Evolutionary conservation across 768 basidiomycete genomes (phyloP).

Genomic region (Termitomyces heimii): DNA sequence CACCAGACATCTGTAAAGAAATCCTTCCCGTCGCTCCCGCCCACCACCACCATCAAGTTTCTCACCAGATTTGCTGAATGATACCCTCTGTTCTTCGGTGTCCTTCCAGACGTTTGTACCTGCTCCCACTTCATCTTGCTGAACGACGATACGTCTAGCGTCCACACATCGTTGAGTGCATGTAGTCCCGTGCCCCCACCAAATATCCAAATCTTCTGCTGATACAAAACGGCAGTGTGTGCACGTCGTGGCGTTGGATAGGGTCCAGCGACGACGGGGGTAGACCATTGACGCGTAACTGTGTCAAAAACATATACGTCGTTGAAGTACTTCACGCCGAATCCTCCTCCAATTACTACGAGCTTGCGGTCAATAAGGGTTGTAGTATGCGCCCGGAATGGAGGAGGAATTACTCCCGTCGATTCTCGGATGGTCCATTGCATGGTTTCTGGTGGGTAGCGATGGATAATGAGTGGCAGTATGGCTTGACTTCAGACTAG

Average conservation of each 20-base stretch:
- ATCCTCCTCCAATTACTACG: conserved; percentile 83
- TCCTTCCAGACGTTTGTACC: conserved; percentile 47
- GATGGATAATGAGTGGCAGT: neutral
- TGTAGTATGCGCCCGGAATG: conserved; percentile 83
- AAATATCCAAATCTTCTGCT: conserved; percentile 74
- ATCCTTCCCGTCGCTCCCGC: conserved; percentile 87
- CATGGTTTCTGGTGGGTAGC: conserved; percentile 61
- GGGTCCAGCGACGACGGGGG: conserved; percentile 36
- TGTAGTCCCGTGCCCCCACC: conserved; percentile 91
- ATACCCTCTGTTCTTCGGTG: conserved; percentile 72
- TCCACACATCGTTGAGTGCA: conserved; percentile 91
- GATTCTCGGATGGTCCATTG: conserved; percentile 81
- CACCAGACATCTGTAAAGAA: conserved; percentile 89
- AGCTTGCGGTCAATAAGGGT: conserved; percentile 78
- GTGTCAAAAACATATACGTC: conserved; percentile 82
- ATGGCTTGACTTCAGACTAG: neutral
- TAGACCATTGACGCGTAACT: conserved; percentile 57
- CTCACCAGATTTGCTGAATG: conserved; percentile 87
- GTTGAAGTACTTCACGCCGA: conserved; percentile 79
- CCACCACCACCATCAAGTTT: conserved; percentile 81
- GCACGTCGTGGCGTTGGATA: conserved; percentile 72
- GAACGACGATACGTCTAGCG: conserved; percentile 54
- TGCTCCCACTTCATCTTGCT: conserved; percentile 31
- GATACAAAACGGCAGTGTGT: conserved; percentile 77
- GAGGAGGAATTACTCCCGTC: conserved; percentile 73